Conservation (phyloP, 2,329 filamentous ascomycete species). For the Laburnicola sp. region DNA sequence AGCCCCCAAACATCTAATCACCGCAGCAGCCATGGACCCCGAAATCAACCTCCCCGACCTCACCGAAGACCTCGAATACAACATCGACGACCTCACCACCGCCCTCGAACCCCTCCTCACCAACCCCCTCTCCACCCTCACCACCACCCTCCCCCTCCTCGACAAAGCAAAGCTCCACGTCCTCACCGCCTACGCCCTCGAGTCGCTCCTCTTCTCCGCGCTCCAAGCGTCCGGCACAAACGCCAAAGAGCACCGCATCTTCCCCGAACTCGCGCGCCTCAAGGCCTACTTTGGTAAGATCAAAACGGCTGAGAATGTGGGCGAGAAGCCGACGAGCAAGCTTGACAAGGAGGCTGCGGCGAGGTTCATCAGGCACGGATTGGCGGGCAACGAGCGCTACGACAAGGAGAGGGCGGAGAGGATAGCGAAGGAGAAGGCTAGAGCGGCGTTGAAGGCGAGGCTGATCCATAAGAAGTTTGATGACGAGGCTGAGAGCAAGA, state of each 20-base stretch:
- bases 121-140: slow-evolving; percentile 65
- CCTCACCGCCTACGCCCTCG: slow-evolving; percentile 84
- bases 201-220: slow-evolving; percentile 84
- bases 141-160: slow-evolving; percentile 82
- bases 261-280: slow-evolving; percentile 81
- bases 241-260: slow-evolving; percentile 82
- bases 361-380: slow-evolving; percentile 78
- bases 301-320: slow-evolving; percentile 64
- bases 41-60: slow-evolving; percentile 63
- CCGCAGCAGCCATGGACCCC: slow-evolving; percentile 52
- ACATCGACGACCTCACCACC: slow-evolving; percentile 78
- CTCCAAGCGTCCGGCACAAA: slow-evolving; percentile 76
- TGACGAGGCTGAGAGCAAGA: slow-evolving; percentile 28
- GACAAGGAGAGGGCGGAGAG: slow-evolving; percentile 46
- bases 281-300: slow-evolving; percentile 94
- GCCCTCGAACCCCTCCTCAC: slow-evolving; percentile 73
- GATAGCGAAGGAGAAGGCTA: slow-evolving; percentile 40
- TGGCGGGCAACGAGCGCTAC: slow-evolving; percentile 59
- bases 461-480: slow-evolving; percentile 35
- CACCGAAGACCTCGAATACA: slow-evolving; percentile 72
- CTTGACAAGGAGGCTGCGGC: slow-evolving; percentile 76
- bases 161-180: slow-evolving; percentile 94
- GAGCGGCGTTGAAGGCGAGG: slow-evolving; percentile 26
- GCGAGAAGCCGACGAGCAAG: slow-evolving; percentile 56
- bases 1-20: background rate